These are phyloP conservation scores for Leccinum pachyderme DNA, from an alignment of 1,284 basidiomycete genomes.

Conservation along the genomic window DNA sequence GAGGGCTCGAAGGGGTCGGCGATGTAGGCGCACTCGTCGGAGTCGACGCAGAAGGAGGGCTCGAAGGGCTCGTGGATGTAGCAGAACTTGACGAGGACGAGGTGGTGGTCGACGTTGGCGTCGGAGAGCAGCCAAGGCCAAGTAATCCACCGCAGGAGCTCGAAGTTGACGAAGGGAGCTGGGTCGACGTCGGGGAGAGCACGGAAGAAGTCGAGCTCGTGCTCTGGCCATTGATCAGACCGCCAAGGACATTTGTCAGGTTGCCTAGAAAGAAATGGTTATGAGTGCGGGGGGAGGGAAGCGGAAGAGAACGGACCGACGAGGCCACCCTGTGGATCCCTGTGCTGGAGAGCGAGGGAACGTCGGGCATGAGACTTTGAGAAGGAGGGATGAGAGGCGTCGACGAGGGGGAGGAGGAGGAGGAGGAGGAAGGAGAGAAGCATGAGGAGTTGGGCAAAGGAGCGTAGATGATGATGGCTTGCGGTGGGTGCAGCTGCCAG, in stretches of 20 bases:
- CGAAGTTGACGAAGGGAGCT: constrained; percentile 3
- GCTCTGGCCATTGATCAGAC: not conserved
- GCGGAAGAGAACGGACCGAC: constrained; percentile 14
- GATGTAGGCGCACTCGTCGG: too few relatives aligned
- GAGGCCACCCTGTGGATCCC: constrained; percentile 11
- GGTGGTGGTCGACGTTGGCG: not conserved
- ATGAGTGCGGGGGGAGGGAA: not conserved
- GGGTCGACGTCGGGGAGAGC: constrained; percentile 7
- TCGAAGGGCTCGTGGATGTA: not conserved
- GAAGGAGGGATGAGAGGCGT: constrained; percentile 38
- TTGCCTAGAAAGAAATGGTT: not conserved
- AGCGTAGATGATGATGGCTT: constrained; percentile 18
- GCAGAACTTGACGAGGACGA: not conserved
- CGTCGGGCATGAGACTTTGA: constrained; percentile 42
- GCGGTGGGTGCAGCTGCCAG: not conserved
- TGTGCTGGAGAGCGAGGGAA: constrained; percentile 32
- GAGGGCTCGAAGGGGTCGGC: not conserved
- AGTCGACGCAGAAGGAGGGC: not conserved
- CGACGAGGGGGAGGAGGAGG: constrained; percentile 21
- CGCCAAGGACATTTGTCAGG: not conserved
- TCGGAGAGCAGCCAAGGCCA: constrained; percentile 11
- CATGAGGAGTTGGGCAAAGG: constrained; percentile 19
- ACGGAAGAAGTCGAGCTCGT: constrained; percentile 13
- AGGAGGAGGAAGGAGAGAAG: constrained; percentile 30
- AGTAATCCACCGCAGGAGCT: constrained; percentile 14